Evolutionary conservation across 331 rosid genomes (phyloP).

Genomic region (Malus hybrid): DNA sequence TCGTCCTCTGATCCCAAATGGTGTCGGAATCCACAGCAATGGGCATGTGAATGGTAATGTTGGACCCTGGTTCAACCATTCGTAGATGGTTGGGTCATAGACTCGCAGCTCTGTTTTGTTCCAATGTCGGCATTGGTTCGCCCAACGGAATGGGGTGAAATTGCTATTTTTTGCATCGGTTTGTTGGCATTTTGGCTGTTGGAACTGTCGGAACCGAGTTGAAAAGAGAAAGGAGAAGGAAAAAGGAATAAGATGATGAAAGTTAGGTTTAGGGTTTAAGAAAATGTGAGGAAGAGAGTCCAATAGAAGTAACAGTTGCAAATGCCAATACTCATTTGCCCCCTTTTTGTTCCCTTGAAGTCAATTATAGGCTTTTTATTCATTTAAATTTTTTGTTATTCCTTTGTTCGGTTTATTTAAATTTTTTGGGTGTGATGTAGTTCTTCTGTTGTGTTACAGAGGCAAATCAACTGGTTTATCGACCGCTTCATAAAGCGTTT

Average conservation of each 20-base stretch:
- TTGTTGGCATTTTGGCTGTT: slow-evolving; percentile 61
- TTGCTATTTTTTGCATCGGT: slow-evolving; percentile 32
- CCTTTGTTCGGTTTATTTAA: background rate
- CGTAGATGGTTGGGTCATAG: slow-evolving; percentile 35
- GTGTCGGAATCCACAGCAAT: slow-evolving; percentile 78
- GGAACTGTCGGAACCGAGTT: slow-evolving; percentile 42
- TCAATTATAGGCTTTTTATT: slow-evolving; percentile 34
- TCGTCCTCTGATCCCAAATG: slow-evolving; percentile 60
- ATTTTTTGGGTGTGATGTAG: background rate
- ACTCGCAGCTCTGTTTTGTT: slow-evolving; percentile 7
- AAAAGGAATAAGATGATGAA: slow-evolving; percentile 8
- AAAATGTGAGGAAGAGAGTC: slow-evolving; percentile 17
- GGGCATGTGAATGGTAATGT: slow-evolving; percentile 88
- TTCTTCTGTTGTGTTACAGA: background rate
- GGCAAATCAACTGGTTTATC: background rate
- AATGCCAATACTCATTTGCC: slow-evolving; percentile 50
- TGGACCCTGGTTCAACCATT: slow-evolving; percentile 92
- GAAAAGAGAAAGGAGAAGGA: background rate
- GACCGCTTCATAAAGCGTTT: no score
- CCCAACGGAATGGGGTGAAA: slow-evolving; percentile 9
- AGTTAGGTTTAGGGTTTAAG: slow-evolving; percentile 24
- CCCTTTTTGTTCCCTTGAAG: slow-evolving; percentile 13
- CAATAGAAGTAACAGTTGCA: slow-evolving; percentile 61
- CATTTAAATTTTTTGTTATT: slow-evolving; percentile 8
- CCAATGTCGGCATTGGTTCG: slow-evolving; percentile 15